Base-by-base conservation (phyloP, 768 basidiomycete species). In the Tephrocybe sp. region DNA sequence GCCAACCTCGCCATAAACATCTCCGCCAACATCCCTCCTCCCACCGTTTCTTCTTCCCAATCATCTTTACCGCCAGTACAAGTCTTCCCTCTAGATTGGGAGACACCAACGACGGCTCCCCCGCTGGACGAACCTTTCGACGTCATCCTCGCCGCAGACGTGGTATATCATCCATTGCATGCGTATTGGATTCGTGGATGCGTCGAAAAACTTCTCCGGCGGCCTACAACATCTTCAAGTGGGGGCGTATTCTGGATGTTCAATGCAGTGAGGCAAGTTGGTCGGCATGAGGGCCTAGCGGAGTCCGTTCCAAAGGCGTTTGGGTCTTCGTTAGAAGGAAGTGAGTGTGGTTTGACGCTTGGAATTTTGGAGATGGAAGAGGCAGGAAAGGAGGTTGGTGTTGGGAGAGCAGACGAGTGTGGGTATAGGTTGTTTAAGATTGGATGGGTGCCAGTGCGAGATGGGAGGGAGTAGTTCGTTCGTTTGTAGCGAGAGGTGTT, bases 61-160 rank as follows among this genome's bases (percentile, higher is more conserved):
- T 46, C 36, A 11, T 19, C 45, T 13, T 37, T 37, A 21, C 31
- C 61, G 7, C 58, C 61, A 25, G 65, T 86, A 21, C 56, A 61
- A 3, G 80, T 88, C 23, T 63, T 64, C 8, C 50, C 65, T 18
- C 76, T 92, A 25, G 86, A 91, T 59, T 91, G 90, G 90, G 73
- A 78, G 46, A 41, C 62, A 15, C 79, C 84, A 3, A 45, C 37
- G 10, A 67, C 57, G 46, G 61, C 62, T 1, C 54, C 65, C 0
- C 72, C 74, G 0, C 57, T 74, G 27, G 61, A 70, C 47, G 47
- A 57, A 24, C 64, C 70, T 2, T 90, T 87, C 66, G 83, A 91
- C 47, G 60, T 89, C 19, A 75, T 93, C 25, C 69, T 93, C 31
- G 91, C 83, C 0, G 88, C 91, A 25, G 89, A 93, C 56, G 82